These are phyloP conservation scores for Zasmidium cellare DNA, from an alignment of 2,329 filamentous ascomycete species.

Conservation along the genomic window DNA sequence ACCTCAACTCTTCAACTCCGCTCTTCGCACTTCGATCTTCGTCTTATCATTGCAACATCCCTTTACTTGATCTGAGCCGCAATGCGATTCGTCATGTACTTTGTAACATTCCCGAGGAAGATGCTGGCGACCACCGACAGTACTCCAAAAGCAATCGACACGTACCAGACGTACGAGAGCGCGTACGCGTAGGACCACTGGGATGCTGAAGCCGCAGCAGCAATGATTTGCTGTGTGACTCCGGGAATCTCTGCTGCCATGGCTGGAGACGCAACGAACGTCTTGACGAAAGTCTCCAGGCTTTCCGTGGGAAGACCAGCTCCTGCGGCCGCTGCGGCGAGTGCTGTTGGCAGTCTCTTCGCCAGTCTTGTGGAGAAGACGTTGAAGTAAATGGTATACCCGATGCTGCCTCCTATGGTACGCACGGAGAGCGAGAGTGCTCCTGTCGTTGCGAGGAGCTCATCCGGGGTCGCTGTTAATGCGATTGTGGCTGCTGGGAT, in stretches of 20 bases:
- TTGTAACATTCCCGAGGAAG: conserved; percentile 8
- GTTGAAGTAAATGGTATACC: conserved; percentile 46
- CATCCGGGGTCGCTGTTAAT: conserved; percentile 61
- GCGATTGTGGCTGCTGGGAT: conserved; percentile 65
- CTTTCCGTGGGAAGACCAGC: conserved; percentile 12
- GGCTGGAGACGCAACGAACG: conserved; percentile 11
- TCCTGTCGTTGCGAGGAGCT: conserved; percentile 66
- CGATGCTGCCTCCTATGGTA: conserved; percentile 59
- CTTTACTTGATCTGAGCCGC: conserved; percentile 1
- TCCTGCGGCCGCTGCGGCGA: conserved; percentile 45
- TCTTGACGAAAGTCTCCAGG: conserved; percentile 9
- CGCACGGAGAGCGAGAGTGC: conserved; percentile 67
- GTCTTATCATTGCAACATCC: too few relatives aligned
- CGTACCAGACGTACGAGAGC: conserved; percentile 20
- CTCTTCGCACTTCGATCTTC: too few relatives aligned
- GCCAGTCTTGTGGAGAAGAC: conserved; percentile 49
- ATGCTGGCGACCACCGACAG: conserved; percentile 8
- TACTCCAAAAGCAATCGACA: conserved; percentile 16
- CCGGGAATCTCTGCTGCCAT: conserved; percentile 3
- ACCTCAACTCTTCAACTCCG: too few relatives aligned
- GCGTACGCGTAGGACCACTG: conserved; percentile 13
- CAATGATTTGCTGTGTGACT: conserved; percentile 12
- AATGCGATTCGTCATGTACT: conserved; percentile 14
- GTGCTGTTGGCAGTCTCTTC: conserved; percentile 50
- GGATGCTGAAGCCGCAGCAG: conserved; percentile 9